These are phyloP conservation scores for Hanseniaspora sp. DNA, from an alignment of 1,139 yeast species.

Conservation along the genomic window DNA sequence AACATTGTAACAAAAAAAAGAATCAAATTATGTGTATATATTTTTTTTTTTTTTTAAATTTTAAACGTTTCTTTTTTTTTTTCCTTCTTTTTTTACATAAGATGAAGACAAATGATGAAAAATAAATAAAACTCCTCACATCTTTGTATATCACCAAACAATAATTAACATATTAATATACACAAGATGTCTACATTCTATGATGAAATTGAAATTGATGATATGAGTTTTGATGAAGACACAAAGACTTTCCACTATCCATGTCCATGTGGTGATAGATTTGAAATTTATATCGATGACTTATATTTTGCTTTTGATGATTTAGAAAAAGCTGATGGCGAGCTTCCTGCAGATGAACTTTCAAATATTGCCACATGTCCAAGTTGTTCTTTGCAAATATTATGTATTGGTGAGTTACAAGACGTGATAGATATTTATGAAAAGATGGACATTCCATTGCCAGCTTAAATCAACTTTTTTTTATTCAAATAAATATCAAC, in stretches of 20 bases:
- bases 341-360: constrained; percentile 12
- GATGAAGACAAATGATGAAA: not conserved
- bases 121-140: too few relatives aligned
- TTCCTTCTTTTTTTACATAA: not conserved
- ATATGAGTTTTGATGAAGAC: constrained; percentile 76
- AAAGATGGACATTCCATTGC: constrained; percentile 22
- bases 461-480: not conserved
- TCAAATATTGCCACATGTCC: constrained; percentile 78
- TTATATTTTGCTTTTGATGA: constrained; percentile 73
- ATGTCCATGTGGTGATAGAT: constrained; percentile 95
- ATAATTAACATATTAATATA: not conserved
- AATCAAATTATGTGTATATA: not conserved
- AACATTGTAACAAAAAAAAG: not conserved
- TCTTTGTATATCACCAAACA: not conserved
- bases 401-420: constrained; percentile 68
- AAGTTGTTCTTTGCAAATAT: constrained; percentile 85
- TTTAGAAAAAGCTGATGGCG: constrained; percentile 11
- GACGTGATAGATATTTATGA: constrained; percentile 38
- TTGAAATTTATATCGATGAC: constrained; percentile 78
- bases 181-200: constrained; percentile 42
- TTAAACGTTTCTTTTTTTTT: not conserved
- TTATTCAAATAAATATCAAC: too few relatives aligned
- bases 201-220: constrained; percentile 95
- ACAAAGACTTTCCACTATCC: constrained; percentile 83
- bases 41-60: not conserved